phyloP scores from a whole-genome alignment of 2,329 filamentous ascomycete species.

The Ciborinia camelliae region DNA sequence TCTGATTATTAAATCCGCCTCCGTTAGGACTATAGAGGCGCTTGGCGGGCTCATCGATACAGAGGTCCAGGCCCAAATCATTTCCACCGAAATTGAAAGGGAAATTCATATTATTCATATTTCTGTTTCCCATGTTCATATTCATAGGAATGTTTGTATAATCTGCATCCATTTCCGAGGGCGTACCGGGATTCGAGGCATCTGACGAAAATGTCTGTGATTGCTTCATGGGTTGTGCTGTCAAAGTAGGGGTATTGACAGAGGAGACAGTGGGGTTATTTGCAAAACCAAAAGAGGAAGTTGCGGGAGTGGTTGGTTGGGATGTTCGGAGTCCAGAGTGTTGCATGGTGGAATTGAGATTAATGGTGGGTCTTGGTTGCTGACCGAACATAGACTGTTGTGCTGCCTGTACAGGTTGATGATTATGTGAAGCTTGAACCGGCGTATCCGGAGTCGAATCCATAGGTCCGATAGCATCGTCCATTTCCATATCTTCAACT shows the following conservation, averaged over 20 bases:
- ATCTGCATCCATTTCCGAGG: slow-evolving; percentile 72
- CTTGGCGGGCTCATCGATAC: slow-evolving; percentile 93
- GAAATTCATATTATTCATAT: slow-evolving; percentile 46
- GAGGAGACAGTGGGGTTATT: slow-evolving; percentile 97
- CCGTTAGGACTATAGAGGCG: slow-evolving; percentile 84
- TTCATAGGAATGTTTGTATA: slow-evolving; percentile 58
- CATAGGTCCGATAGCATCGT: slow-evolving; percentile 70
- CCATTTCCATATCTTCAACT: slow-evolving; percentile 95
- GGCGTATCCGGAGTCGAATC: slow-evolving; percentile 55
- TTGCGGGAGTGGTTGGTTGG: slow-evolving; percentile 79
- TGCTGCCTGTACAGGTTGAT: slow-evolving; percentile 65
- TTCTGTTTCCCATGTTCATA: slow-evolving; percentile 55
- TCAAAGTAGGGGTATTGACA: slow-evolving; percentile 90
- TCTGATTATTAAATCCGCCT: slow-evolving; percentile 58
- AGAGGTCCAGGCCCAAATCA: slow-evolving; percentile 55
- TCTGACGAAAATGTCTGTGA: slow-evolving; percentile 47
- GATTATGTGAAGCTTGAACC: slow-evolving; percentile 36
- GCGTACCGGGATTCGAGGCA: slow-evolving; percentile 66
- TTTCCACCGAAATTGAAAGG: slow-evolving; percentile 40
- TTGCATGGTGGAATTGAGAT: slow-evolving; percentile 65
- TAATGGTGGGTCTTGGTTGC: slow-evolving; percentile 66
- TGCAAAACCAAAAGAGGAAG: slow-evolving; percentile 73
- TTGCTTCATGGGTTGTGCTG: slow-evolving; percentile 64
- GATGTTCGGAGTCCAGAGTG: slow-evolving; percentile 81
- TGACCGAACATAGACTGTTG: slow-evolving; percentile 64